A percentile compares a stretch with the other conserved stretches of the same genome.
phyloP scores from a whole-genome alignment of 2,329 filamentous ascomycete species.

The Fusarium chlamydosporum region DNA sequence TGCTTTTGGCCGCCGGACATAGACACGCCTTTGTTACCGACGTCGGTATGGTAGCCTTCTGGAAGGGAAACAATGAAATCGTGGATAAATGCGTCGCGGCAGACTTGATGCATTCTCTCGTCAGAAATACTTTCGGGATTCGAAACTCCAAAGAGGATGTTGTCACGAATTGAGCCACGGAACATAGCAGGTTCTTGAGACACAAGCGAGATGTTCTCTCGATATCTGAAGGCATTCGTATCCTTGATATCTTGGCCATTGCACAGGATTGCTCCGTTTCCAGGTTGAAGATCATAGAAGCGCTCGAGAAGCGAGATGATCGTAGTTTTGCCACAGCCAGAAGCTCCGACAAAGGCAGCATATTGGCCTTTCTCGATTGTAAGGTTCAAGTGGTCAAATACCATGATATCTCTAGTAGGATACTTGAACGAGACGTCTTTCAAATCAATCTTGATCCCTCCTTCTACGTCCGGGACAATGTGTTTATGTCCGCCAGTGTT shows the following conservation, averaged over 20 bases:
- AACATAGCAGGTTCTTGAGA: conserved; percentile 82
- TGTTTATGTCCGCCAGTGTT: accelerated
- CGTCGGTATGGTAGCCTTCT: conserved; percentile 75
- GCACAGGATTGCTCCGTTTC: conserved; percentile 72
- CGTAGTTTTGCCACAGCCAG: conserved; percentile 80
- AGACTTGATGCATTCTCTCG: conserved; percentile 67
- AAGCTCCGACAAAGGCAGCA: conserved; percentile 77
- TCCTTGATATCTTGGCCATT: conserved; percentile 71
- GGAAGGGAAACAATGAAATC: conserved; percentile 79
- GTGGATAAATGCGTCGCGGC: conserved; percentile 75
- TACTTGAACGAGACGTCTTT: conserved; percentile 71
- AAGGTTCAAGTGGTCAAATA: conserved; percentile 73
- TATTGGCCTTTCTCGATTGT: conserved; percentile 78
- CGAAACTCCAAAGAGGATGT: conserved; percentile 74
- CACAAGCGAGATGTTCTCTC: conserved; percentile 76
- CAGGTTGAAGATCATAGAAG: conserved; percentile 75
- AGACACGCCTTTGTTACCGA: conserved; percentile 76
- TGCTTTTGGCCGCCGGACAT: conserved; percentile 80
- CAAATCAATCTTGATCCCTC: conserved; percentile 70
- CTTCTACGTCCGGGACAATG: conserved; percentile 58
- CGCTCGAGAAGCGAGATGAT: conserved; percentile 75
- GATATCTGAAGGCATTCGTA: conserved; percentile 73
- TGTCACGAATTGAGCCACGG: conserved; percentile 77
- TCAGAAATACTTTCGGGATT: conserved; percentile 66
- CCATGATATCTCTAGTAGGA: conserved; percentile 67